Evolutionary conservation across 768 basidiomycete genomes (phyloP), one percentile per base, ranked within the genome.

Genomic region (Hypholoma fasciculare): DNA sequence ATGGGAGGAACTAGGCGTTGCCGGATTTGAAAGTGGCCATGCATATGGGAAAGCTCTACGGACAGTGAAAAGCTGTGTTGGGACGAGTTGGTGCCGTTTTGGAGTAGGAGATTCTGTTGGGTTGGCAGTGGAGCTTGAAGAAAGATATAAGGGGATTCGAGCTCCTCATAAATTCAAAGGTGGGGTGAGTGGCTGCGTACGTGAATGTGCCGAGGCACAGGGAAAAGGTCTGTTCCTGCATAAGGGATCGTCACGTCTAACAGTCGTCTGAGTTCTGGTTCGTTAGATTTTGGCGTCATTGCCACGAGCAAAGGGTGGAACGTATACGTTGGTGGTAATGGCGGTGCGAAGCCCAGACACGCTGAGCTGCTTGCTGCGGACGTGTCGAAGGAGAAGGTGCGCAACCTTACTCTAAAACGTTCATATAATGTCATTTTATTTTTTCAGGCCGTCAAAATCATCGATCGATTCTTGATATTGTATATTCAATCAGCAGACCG

Each of bases 251-350:
- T 26, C 9, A 34, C 26, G 27, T 17, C 30, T 43, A 43, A 1
- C 40, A 13, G 17, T 23, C 19, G 30, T n/a, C 37, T 26, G 12
- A 23, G 36, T 37, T 36, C 36, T 16, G 26, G 2, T 52, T 16
- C 60, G 84, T 38, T 48, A 66, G 88, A 90, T 68, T 92, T 90
- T 63, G 89, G 89, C 12, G 71, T 90, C 39, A 90, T 90, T 56
- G 89, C 88, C 1, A 89, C 87, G 0, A 85, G 84, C 70, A 89
- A 90, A 69, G 89, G 89, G n/a, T 90, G 88, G 87, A 89, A 90
- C 63, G 82, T 88, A 52, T 89, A 83, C 65, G 69, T 90, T 19
- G 85, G 84, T 44, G 88, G 88, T 2, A 90, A 91, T 65, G 88
- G 88, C n/a, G 88, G 86, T 42, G 76, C 76, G 5, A 82, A 74